phyloP scores from a whole-genome alignment of 1,284 basidiomycete species.

The Peniophora sp. region DNA sequence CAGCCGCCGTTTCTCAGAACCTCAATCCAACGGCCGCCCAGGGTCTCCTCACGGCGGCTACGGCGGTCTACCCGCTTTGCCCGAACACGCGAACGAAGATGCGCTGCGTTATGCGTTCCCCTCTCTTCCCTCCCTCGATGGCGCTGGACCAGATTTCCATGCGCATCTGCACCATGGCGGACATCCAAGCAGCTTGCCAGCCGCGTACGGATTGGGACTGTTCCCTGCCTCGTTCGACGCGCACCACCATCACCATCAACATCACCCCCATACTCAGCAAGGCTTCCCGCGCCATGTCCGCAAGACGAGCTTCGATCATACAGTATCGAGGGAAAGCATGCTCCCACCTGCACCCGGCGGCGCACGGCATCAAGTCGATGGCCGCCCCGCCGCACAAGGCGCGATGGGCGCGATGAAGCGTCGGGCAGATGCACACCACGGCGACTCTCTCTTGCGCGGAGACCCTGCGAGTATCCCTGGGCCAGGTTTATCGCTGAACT shows the following conservation, averaged over 20 bases:
- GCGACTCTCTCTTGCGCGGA: constrained; percentile 67
- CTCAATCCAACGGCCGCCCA: background rate
- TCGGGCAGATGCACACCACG: constrained; percentile 66
- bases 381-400: constrained; percentile 58
- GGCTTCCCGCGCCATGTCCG: constrained; percentile 76
- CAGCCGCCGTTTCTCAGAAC: constrained; percentile 6
- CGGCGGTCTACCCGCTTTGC: constrained; percentile 36
- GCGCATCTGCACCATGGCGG: background rate
- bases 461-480: constrained; percentile 57
- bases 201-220: background rate
- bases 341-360: constrained; percentile 44
- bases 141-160: constrained; percentile 1
- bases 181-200: too few relatives aligned
- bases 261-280: constrained; percentile 17
- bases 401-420: constrained; percentile 62
- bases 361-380: constrained; percentile 67
- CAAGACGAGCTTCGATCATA: constrained; percentile 91
- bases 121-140: constrained; percentile 5
- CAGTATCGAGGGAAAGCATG: constrained; percentile 62
- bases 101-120: constrained; percentile 9
- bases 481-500: background rate
- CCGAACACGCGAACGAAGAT: constrained; percentile 35
- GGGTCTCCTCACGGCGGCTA: too few relatives aligned
- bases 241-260: constrained; percentile 33
- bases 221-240: constrained; percentile 28